These are phyloP conservation scores for Alnus glutinosa DNA, from an alignment of 306 rosid species.

Conservation along the genomic window DNA sequence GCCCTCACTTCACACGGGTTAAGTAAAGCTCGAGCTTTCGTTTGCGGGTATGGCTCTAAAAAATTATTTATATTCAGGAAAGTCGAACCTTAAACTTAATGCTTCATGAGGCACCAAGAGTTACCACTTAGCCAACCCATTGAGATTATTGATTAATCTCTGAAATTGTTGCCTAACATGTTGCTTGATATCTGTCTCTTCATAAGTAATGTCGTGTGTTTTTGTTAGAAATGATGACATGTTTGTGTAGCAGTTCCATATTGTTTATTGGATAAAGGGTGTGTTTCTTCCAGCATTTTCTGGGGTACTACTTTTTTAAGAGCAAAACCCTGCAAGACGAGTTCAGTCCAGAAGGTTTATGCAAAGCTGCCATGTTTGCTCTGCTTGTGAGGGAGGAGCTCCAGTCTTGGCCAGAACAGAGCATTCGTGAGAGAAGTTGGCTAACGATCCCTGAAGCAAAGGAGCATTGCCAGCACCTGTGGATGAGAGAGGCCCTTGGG, in stretches of 20 bases:
- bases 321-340: slow-evolving; percentile 46
- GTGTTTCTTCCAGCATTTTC: slow-evolving; percentile 30
- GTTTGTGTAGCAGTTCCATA: not conserved
- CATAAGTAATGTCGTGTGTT: too few species aligned
- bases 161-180: too few species aligned
- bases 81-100: too few species aligned
- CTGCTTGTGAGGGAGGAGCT: slow-evolving; percentile 50
- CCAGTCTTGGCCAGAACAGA: slow-evolving; percentile 43
- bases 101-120: too few species aligned
- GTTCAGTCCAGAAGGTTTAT: slow-evolving; percentile 37
- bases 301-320: slow-evolving; percentile 41
- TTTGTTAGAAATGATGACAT: too few species aligned
- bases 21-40: too few species aligned
- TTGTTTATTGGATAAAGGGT: not conserved
- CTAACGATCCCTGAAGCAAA: slow-evolving; percentile 22
- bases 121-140: too few species aligned
- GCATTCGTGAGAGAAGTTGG: not conserved
- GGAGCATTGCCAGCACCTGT: slow-evolving; percentile 34
- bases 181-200: too few species aligned
- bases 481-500: slow-evolving; percentile 43
- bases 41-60: too few species aligned
- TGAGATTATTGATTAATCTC: too few species aligned
- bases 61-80: too few species aligned
- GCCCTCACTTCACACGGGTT: too few species aligned
- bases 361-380: slow-evolving; percentile 47